Evolutionary conservation across 169 alveolate species (phyloP).

Genomic region (Plasmodium knowlesi): DNA sequence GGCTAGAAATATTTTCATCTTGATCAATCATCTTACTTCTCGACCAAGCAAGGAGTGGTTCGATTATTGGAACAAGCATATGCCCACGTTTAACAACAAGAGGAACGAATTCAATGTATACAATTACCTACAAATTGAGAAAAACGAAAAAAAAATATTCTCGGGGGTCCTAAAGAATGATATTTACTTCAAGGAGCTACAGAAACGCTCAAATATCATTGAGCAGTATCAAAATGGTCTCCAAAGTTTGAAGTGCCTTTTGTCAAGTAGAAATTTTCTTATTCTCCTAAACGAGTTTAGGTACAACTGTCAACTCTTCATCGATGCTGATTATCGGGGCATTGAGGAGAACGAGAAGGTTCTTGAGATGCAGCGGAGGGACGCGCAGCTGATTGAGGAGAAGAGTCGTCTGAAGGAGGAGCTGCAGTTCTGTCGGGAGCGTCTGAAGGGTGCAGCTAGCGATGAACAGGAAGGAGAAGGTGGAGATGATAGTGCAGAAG

Average conservation of each 20-base stretch:
- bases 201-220: slow-evolving; percentile 58
- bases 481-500: not conserved
- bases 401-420: slow-evolving; percentile 43
- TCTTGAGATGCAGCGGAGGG: slow-evolving; percentile 40
- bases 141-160: slow-evolving; percentile 32
- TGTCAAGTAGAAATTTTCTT: slow-evolving; percentile 30
- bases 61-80: slow-evolving; percentile 53
- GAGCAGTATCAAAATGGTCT: slow-evolving; percentile 65
- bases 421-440: slow-evolving; percentile 18
- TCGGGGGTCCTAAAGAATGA: slow-evolving; percentile 36
- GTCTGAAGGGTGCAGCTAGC: not conserved
- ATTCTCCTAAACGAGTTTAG: slow-evolving; percentile 35
- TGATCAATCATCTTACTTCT: slow-evolving; percentile 34
- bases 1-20: slow-evolving; percentile 17
- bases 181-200: slow-evolving; percentile 54
- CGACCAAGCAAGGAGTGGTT: slow-evolving; percentile 69
- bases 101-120: slow-evolving; percentile 45
- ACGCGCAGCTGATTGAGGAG: slow-evolving; percentile 22
- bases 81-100: slow-evolving; percentile 51
- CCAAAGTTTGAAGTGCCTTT: slow-evolving; percentile 40
- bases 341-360: slow-evolving; percentile 57
- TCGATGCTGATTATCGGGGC: slow-evolving; percentile 71
- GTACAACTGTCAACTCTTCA: slow-evolving; percentile 45
- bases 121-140: slow-evolving; percentile 37
- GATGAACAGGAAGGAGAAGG: not conserved